Evolutionary conservation across 441 rosid species (phyloP).

Genomic region (Melastoma candidum): DNA sequence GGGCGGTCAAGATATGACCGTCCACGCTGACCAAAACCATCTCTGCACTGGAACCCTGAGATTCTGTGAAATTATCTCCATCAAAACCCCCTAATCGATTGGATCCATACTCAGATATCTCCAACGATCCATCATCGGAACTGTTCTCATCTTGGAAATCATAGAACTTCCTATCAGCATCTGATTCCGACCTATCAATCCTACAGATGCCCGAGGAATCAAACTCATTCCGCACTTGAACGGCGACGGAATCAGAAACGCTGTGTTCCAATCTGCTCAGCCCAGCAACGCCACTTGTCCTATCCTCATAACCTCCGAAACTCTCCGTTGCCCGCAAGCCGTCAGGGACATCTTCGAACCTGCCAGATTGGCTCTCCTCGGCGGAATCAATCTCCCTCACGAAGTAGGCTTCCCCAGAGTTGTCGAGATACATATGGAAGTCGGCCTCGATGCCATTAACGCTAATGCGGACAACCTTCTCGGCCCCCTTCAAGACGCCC

Average conservation of each 20-base stretch:
- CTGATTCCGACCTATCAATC: slow-evolving; percentile 69
- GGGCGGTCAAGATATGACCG: slow-evolving; percentile 74
- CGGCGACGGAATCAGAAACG: slow-evolving; percentile 49
- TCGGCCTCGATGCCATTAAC: slow-evolving; percentile 69
- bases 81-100: slow-evolving; percentile 35
- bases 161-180: slow-evolving; percentile 44
- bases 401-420: slow-evolving; percentile 88
- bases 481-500: slow-evolving; percentile 79
- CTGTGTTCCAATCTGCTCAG: slow-evolving; percentile 52
- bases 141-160: slow-evolving; percentile 58
- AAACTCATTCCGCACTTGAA: slow-evolving; percentile 30
- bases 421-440: slow-evolving; percentile 86
- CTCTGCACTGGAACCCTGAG: slow-evolving; percentile 47
- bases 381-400: slow-evolving; percentile 52
- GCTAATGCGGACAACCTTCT: slow-evolving; percentile 59
- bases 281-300: slow-evolving; percentile 9
- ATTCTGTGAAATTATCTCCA: slow-evolving; percentile 30
- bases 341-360: slow-evolving; percentile 13
- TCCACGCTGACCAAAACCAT: slow-evolving; percentile 79
- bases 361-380: slow-evolving; percentile 16
- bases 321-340: slow-evolving; percentile 11
- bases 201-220: slow-evolving; percentile 22
- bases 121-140: slow-evolving; percentile 32
- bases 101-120: slow-evolving; percentile 45
- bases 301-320: slow-evolving; percentile 13